These are phyloP conservation scores for Dalbergia oliveri DNA, from an alignment of 306 rosid genomes.

Conservation along the genomic window DNA sequence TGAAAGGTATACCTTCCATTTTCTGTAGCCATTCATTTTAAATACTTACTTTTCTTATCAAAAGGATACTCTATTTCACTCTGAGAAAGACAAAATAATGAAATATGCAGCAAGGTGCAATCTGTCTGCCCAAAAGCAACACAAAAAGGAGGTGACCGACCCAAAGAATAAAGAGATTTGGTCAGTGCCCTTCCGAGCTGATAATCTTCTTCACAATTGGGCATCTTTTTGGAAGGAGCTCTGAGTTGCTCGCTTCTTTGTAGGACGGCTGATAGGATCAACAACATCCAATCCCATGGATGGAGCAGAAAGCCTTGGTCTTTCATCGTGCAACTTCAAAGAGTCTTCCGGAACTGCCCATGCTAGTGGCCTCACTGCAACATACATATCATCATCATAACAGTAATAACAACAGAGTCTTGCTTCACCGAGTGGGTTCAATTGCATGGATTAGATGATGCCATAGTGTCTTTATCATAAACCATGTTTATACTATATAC, in stretches of 20 bases:
- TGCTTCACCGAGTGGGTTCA: background rate
- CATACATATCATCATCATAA: slow-evolving; percentile 26
- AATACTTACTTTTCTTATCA: background rate
- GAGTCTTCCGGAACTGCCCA: slow-evolving; percentile 62
- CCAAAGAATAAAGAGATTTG: slow-evolving; percentile 39
- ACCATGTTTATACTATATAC: background rate
- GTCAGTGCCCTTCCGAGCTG: slow-evolving; percentile 29
- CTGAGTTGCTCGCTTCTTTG: slow-evolving; percentile 66
- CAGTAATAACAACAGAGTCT: background rate
- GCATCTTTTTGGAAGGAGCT: slow-evolving; percentile 47
- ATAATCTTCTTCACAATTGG: slow-evolving; percentile 21
- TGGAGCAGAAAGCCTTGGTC: slow-evolving; percentile 43
- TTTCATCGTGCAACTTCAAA: slow-evolving; percentile 46
- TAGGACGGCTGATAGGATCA: slow-evolving; percentile 57
- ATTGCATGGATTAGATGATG: background rate
- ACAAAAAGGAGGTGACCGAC: slow-evolving; percentile 24
- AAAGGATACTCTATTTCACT: slow-evolving; percentile 21
- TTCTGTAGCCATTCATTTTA: slow-evolving; percentile 24
- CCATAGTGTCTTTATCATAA: background rate
- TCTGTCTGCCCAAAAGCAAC: slow-evolving; percentile 20
- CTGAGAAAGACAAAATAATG: background rate
- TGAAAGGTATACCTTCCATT: slow-evolving; percentile 13
- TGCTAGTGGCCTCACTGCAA: slow-evolving; percentile 73
- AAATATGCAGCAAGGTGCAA: slow-evolving; percentile 17
- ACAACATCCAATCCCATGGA: slow-evolving; percentile 36